Evolutionary conservation across 2,329 filamentous ascomycete genomes (phyloP).

Genomic region (Colletotrichum tropicale): DNA sequence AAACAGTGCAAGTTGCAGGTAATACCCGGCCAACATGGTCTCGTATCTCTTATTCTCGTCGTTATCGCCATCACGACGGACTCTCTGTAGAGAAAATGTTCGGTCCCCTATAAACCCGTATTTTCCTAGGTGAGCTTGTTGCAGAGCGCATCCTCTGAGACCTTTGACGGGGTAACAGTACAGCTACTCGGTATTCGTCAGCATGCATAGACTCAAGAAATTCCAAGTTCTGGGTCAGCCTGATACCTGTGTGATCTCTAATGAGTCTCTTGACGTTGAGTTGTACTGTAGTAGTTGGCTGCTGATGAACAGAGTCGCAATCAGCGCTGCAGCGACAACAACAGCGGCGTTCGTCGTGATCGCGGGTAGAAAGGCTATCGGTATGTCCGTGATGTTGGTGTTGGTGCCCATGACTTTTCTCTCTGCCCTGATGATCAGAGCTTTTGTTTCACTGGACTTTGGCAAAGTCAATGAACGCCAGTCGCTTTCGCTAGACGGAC

Average conservation of each 20-base stretch:
- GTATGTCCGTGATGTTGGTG: neutral
- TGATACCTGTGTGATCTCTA: neutral
- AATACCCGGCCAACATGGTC: neutral
- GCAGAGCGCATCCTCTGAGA: neutral
- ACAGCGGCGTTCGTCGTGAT: neutral
- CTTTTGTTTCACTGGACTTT: neutral
- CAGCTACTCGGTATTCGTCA: neutral
- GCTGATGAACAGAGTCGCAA: neutral
- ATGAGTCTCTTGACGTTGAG: neutral
- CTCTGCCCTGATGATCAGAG: neutral
- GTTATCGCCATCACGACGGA: neutral
- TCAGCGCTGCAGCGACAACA: neutral
- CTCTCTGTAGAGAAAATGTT: neutral
- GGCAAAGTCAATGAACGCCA: neutral
- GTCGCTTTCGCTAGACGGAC: neutral
- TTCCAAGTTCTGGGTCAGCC: neutral
- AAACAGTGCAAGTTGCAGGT: neutral
- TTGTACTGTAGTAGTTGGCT: neutral
- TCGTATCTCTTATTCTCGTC: neutral
- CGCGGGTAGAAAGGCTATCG: neutral
- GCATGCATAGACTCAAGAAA: neutral
- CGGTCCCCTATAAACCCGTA: neutral
- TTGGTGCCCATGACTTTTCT: neutral
- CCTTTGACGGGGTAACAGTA: neutral
- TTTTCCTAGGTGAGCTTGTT: neutral